A percentile compares a stretch with the other conserved stretches of the same genome.
phyloP scores from a whole-genome alignment of 2,329 filamentous ascomycete species.

The Alternaria hordeiaustralica region DNA sequence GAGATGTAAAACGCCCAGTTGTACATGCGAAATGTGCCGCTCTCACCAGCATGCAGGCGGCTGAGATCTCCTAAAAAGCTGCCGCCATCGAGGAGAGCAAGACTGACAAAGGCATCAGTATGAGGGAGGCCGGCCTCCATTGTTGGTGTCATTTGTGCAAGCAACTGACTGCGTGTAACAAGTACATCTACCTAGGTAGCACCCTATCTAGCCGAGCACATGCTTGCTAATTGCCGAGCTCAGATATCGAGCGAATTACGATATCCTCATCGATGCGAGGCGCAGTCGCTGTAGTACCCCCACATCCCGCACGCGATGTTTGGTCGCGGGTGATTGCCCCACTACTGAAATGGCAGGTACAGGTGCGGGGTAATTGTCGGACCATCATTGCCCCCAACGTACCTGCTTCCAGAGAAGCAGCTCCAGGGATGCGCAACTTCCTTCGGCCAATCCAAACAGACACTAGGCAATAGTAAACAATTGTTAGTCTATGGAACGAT shows the following conservation, averaged over 20 bases:
- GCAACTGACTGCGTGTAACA: not conserved
- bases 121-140: slow-evolving; percentile 11
- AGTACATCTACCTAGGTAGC: not conserved
- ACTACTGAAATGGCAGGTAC: not conserved
- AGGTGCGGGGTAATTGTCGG: slow-evolving; percentile 12
- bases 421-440: not conserved
- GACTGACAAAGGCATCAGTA: slow-evolving; percentile 27
- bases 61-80: slow-evolving; percentile 39
- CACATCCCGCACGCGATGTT: not conserved
- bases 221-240: not conserved
- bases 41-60: slow-evolving; percentile 36
- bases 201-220: not conserved
- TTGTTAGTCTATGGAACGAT: not conserved
- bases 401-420: not conserved
- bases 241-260: not conserved
- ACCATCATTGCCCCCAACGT: not conserved
- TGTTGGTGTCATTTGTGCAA: not conserved
- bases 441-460: not conserved
- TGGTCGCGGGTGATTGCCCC: slow-evolving; percentile 5
- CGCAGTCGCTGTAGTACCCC: not conserved
- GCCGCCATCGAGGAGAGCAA: slow-evolving; percentile 42
- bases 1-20: slow-evolving; percentile 44
- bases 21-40: slow-evolving; percentile 42
- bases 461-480: not conserved
- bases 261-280: not conserved